Evolutionary conservation across 176 grass and related monocot genomes (phyloP).

Genomic region (Pharus latifolius): DNA sequence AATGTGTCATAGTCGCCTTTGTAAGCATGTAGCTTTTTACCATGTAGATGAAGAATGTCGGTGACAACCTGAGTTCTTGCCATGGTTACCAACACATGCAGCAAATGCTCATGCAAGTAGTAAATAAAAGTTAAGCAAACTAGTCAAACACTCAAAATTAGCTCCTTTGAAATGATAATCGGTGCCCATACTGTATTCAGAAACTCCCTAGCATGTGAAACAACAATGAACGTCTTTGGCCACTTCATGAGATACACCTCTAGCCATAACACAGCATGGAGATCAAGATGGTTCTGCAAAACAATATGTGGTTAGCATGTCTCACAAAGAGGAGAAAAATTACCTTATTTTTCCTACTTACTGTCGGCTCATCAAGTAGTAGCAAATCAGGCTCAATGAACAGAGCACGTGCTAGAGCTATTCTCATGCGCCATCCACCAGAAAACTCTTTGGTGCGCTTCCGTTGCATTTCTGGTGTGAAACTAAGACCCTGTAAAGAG

Average conservation of each 20-base stretch:
- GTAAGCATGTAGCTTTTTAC: slow-evolving; percentile 74
- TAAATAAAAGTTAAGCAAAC: neutral
- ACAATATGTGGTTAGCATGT: slow-evolving; percentile 8
- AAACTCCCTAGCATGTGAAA: slow-evolving; percentile 95
- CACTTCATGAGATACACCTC: slow-evolving; percentile 87
- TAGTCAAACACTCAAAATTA: neutral
- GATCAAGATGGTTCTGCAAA: slow-evolving; percentile 97
- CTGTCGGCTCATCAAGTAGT: slow-evolving; percentile 95
- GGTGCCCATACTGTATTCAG: slow-evolving; percentile 67
- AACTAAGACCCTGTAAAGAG: slow-evolving; percentile 83
- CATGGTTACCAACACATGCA: neutral
- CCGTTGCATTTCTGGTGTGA: slow-evolving; percentile 88
- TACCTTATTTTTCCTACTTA: slow-evolving; percentile 16
- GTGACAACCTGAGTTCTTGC: slow-evolving; percentile 66
- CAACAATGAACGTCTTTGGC: slow-evolving; percentile 97
- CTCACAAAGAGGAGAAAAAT: neutral
- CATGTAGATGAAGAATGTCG: slow-evolving; percentile 86
- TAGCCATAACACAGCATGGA: slow-evolving; percentile 93
- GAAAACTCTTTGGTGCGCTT: slow-evolving; percentile 83
- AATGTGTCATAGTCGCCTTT: slow-evolving; percentile 98
- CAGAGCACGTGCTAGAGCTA: slow-evolving; percentile 87
- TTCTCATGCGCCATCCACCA: slow-evolving; percentile 97
- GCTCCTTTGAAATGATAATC: neutral
- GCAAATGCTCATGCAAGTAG: neutral
- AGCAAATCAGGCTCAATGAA: slow-evolving; percentile 97